These are phyloP conservation scores for Citrus trifoliata DNA, from an alignment of 345 rosid genomes.

Conservation along the genomic window DNA sequence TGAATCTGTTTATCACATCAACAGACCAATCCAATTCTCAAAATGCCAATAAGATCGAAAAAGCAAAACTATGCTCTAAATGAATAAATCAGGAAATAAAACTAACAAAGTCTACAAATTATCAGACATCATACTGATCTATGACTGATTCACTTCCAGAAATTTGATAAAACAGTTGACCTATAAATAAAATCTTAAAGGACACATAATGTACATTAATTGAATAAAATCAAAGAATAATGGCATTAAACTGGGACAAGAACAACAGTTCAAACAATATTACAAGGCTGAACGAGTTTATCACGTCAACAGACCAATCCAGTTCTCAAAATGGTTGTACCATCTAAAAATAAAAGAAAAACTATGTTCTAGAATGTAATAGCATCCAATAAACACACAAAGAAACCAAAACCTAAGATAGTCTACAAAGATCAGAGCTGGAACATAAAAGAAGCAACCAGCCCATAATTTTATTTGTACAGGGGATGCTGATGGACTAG, in stretches of 20 bases:
- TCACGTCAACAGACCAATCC: not conserved
- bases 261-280: not conserved
- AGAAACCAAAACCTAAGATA: not conserved
- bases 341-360: not conserved
- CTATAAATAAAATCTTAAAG: not conserved
- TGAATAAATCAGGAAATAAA: not conserved
- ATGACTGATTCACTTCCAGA: too few relatives aligned
- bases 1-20: not conserved
- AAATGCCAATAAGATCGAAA: not conserved
- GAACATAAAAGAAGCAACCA: not conserved
- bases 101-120: not conserved
- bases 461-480: not conserved
- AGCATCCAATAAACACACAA: not conserved
- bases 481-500: not conserved
- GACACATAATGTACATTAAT: too few relatives aligned
- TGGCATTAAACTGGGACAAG: not conserved
- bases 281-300: not conserved
- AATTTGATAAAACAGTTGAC: not conserved
- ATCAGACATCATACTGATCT: too few relatives aligned
- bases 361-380: too few relatives aligned
- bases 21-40: not conserved
- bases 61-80: too few relatives aligned
- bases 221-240: not conserved
- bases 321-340: not conserved
- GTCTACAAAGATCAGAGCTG: not conserved